Evolutionary conservation across 176 grass and related monocot species (phyloP).

Genomic region (Triticum urartu): DNA sequence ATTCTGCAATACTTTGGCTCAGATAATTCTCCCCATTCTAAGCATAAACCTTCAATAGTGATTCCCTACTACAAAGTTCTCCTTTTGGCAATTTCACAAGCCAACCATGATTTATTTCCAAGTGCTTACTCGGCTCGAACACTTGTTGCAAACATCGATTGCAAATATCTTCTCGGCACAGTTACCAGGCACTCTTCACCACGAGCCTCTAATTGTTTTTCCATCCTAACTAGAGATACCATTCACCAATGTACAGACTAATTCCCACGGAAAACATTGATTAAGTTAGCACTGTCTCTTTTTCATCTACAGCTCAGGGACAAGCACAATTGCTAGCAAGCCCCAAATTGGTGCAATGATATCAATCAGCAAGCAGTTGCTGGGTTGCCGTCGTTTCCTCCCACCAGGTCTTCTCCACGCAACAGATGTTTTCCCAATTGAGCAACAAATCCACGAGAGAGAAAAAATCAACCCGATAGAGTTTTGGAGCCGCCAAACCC

Average conservation of each 20-base stretch:
- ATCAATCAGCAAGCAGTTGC: conserved; percentile 9
- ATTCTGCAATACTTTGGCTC: conserved; percentile 25
- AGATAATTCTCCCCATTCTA: conserved; percentile 19
- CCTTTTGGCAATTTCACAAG: not conserved
- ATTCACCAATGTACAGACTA: not conserved
- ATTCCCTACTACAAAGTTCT: not conserved
- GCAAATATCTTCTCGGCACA: too few species aligned
- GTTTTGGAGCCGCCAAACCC: not conserved
- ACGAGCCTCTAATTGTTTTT: not conserved
- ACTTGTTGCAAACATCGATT: not conserved
- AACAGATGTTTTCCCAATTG: conserved; percentile 36
- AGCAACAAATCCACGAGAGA: conserved; percentile 1
- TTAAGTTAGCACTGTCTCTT: not conserved
- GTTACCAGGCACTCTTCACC: not conserved
- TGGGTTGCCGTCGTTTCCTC: conserved; percentile 24
- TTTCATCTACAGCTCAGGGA: not conserved
- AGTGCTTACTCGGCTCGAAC: not conserved
- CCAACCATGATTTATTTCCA: not conserved
- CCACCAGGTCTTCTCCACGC: conserved; percentile 17
- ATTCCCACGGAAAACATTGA: not conserved
- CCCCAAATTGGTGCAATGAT: not conserved
- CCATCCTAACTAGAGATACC: not conserved
- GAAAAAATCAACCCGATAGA: not conserved
- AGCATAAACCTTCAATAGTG: conserved; percentile 11
- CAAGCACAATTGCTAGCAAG: not conserved